Percentiles rank a stretch among this genome's conserved stretches.
phyloP scores from a whole-genome alignment of 192 early-diverging fungal genomes.

The Phlyctochytrium planicorne region DNA sequence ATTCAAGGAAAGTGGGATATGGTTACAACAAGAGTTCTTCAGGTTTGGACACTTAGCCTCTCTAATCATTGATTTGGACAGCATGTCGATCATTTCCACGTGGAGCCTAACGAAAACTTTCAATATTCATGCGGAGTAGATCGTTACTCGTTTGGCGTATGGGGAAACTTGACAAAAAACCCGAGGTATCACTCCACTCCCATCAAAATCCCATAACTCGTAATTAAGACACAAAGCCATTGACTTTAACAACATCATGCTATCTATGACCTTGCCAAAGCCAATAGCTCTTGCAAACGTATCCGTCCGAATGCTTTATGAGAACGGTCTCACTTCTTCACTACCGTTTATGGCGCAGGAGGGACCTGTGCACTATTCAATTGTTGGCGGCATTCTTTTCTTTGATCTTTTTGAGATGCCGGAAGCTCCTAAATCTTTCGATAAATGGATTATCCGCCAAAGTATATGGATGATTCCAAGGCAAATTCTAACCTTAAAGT shows the following conservation, averaged over 20 bases:
- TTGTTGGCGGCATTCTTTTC: slow-evolving; percentile 43
- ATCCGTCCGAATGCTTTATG: slow-evolving; percentile 47
- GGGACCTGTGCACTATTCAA: slow-evolving; percentile 23
- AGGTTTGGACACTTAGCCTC: slow-evolving; percentile 23
- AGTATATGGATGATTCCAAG: slow-evolving; percentile 22
- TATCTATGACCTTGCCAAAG: slow-evolving; percentile 49
- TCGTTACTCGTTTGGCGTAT: slow-evolving; percentile 42
- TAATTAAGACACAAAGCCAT: slow-evolving; percentile 44
- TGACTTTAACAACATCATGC: slow-evolving; percentile 41
- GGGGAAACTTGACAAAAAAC: slow-evolving; percentile 57
- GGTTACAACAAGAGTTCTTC: slow-evolving; percentile 37
- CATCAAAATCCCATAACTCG: slow-evolving; percentile 9
- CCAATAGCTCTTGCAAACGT: slow-evolving; percentile 51
- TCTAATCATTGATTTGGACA: slow-evolving; percentile 13
- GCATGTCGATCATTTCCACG: slow-evolving; percentile 45
- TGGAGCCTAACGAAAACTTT: slow-evolving; percentile 58
- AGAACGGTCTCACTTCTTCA: slow-evolving; percentile 22
- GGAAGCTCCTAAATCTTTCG: slow-evolving; percentile 44
- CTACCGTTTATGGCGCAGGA: slow-evolving; percentile 33
- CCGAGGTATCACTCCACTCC: slow-evolving; percentile 32
- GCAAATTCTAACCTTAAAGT: slow-evolving; percentile 23
- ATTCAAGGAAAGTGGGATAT: slow-evolving; percentile 48
- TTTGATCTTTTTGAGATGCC: slow-evolving; percentile 57
- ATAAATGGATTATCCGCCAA: slow-evolving; percentile 47
- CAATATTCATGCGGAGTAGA: slow-evolving; percentile 27